Conservation (phyloP, 1,284 basidiomycete species). For the Rhizopogon parksii region DNA sequence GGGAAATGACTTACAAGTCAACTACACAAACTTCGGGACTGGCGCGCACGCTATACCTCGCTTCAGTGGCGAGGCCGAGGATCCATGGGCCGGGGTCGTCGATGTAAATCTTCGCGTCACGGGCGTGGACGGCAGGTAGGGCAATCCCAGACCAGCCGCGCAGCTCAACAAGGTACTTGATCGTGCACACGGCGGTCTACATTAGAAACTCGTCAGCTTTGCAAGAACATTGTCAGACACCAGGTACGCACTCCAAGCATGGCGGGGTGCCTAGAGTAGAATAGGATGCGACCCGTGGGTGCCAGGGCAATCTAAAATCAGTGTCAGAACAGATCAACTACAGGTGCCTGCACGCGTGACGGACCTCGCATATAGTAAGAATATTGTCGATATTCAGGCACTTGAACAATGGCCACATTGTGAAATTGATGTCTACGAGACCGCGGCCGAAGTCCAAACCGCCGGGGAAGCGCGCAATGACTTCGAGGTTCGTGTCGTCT, state of each 20-base stretch:
- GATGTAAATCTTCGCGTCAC: slow-evolving; percentile 85
- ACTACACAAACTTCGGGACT: slow-evolving; percentile 82
- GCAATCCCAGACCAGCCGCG: slow-evolving; percentile 92
- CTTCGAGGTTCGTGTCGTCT: slow-evolving; percentile 69
- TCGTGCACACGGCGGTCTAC: slow-evolving; percentile 78
- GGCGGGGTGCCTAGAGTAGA: slow-evolving; percentile 85
- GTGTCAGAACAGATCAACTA: not conserved
- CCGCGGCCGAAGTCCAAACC: slow-evolving; percentile 80
- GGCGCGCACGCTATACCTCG: slow-evolving; percentile 70
- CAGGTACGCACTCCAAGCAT: slow-evolving; percentile 67
- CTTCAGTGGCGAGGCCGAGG: slow-evolving; percentile 84
- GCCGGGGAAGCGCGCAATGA: slow-evolving; percentile 79
- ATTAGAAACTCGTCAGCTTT: not conserved
- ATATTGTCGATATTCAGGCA: slow-evolving; percentile 92
- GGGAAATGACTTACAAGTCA: slow-evolving; percentile 62
- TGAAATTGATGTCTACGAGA: slow-evolving; percentile 84
- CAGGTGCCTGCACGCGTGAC: slow-evolving; percentile 10
- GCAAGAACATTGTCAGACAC: slow-evolving; percentile 5
- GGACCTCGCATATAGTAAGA: slow-evolving; percentile 85
- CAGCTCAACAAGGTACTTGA: slow-evolving; percentile 89
- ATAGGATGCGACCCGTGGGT: slow-evolving; percentile 87
- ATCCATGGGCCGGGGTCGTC: slow-evolving; percentile 91
- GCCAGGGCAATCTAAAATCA: slow-evolving; percentile 72
- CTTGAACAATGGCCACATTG: slow-evolving; percentile 97
- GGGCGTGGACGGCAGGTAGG: slow-evolving; percentile 79